These are phyloP conservation scores for Xylariaceae sp. DNA, from an alignment of 2,329 filamentous ascomycete genomes.

Conservation along the genomic window DNA sequence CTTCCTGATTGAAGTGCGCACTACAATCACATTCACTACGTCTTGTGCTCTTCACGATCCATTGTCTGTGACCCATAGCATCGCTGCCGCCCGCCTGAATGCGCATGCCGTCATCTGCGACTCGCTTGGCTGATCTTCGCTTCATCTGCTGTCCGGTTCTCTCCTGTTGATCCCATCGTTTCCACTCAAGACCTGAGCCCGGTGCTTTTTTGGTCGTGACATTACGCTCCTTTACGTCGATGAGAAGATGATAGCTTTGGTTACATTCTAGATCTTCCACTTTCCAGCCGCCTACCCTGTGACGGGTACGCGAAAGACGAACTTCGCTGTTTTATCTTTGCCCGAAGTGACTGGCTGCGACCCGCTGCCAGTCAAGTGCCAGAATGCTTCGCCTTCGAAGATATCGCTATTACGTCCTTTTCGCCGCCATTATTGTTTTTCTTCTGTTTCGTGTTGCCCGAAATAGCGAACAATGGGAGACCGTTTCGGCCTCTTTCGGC, in stretches of 20 bases:
- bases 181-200: background rate
- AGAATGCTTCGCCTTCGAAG: slow-evolving; percentile 29
- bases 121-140: too few relatives aligned
- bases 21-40: too few relatives aligned
- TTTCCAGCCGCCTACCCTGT: slow-evolving; percentile 4
- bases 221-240: background rate
- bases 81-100: too few relatives aligned
- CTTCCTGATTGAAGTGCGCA: too few relatives aligned
- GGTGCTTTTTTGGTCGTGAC: slow-evolving; percentile 6
- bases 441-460: slow-evolving; percentile 25
- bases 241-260: slow-evolving; percentile 13
- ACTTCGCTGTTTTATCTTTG: background rate
- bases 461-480: slow-evolving; percentile 28
- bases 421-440: slow-evolving; percentile 27
- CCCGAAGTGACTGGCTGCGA: too few relatives aligned
- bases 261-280: slow-evolving; percentile 6
- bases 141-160: too few relatives aligned
- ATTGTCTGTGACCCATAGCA: too few relatives aligned
- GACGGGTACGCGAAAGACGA: slow-evolving; percentile 6
- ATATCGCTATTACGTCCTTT: slow-evolving; percentile 31
- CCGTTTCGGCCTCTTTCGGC: slow-evolving; percentile 23
- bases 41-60: too few relatives aligned
- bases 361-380: background rate
- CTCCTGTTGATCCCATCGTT: background rate
- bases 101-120: too few relatives aligned